Conservation (phyloP, 108 stramenopile species). For the Stephanodiscus minutulus region DNA sequence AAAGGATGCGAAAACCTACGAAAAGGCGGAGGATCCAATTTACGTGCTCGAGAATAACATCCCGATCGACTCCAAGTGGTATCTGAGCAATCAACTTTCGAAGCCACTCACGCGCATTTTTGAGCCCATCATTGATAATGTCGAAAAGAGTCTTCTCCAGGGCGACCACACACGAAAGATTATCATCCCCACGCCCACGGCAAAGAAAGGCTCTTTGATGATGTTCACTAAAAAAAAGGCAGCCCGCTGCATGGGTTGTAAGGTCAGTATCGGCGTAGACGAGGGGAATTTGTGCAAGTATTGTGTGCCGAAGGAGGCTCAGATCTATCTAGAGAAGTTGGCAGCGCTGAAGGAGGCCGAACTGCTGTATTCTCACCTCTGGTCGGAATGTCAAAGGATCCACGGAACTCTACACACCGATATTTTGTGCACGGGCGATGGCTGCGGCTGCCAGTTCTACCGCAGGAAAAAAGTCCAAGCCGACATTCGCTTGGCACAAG, state of each 20-base stretch:
- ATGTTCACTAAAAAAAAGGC: constrained; percentile 96
- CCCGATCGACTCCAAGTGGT: constrained; percentile 98
- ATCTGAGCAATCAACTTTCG: constrained; percentile 95
- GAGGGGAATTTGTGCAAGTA: constrained; percentile 92
- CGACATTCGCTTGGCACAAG: constrained; percentile 91
- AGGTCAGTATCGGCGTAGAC: constrained; percentile 77
- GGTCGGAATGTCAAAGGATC: constrained; percentile 95
- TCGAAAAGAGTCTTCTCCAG: constrained; percentile 84
- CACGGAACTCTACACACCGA: constrained; percentile 98
- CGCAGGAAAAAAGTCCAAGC: constrained; percentile 98
- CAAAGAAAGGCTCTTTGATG: constrained; percentile 96
- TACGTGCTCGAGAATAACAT: constrained; percentile 97
- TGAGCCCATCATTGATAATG: constrained; percentile 96
- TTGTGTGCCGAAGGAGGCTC: constrained; percentile 86
- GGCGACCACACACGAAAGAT: constrained; percentile 98
- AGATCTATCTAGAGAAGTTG: constrained; percentile 92
- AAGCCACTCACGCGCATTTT: constrained; percentile 97
- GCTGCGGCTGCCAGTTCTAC: constrained; percentile 98
- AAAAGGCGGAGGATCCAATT: constrained; percentile 98
- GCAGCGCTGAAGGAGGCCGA: constrained; percentile 83
- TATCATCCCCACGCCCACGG: constrained; percentile 93
- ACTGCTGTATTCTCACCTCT: constrained; percentile 84
- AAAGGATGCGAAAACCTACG: constrained; percentile 93
- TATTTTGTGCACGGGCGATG: constrained; percentile 98
- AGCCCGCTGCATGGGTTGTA: constrained; percentile 98